phyloP scores from a whole-genome alignment of 495 filamentous ascomycete genomes.

The Daldinia bambusicola region DNA sequence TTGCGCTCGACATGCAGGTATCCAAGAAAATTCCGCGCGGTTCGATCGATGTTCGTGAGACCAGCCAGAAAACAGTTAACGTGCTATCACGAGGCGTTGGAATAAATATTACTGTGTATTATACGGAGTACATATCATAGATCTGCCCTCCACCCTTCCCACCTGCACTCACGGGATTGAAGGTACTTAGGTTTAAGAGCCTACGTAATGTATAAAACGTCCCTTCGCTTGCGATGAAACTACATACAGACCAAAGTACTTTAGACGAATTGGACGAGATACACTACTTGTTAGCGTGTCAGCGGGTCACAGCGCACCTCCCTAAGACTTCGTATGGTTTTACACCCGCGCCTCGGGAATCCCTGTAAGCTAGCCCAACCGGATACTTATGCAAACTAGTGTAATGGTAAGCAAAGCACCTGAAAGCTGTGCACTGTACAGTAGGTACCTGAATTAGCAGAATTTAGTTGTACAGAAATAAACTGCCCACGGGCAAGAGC shows the following conservation, averaged over 20 bases:
- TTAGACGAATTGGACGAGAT: neutral
- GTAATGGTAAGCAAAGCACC: conserved; percentile 5
- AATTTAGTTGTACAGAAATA: conserved; percentile 39
- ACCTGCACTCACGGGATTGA: neutral
- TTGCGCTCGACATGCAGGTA: conserved; percentile 32
- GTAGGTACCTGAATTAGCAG: conserved; percentile 6
- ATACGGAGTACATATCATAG: conserved; percentile 34
- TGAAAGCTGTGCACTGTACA: conserved; percentile 28
- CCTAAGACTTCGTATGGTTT: conserved; percentile 42
- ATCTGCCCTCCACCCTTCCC: conserved; percentile 21
- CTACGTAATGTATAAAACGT: no score
- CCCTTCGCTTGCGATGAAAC: no score
- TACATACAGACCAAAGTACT: no score
- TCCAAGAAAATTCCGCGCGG: conserved; percentile 46
- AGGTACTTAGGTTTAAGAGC: no score
- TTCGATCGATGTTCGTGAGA: conserved; percentile 41
- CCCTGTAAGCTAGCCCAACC: conserved; percentile 30
- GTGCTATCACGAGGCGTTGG: neutral
- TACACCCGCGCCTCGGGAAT: conserved; percentile 38
- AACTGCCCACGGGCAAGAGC: conserved; percentile 37
- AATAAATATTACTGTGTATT: neutral
- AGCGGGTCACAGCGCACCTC: conserved; percentile 38
- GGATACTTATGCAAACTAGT: conserved; percentile 23
- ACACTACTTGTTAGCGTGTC: neutral
- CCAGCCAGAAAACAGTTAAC: conserved; percentile 35